phyloP scores from a whole-genome alignment of 805 yeast genomes.

The Phaffomyces antillensis region DNA sequence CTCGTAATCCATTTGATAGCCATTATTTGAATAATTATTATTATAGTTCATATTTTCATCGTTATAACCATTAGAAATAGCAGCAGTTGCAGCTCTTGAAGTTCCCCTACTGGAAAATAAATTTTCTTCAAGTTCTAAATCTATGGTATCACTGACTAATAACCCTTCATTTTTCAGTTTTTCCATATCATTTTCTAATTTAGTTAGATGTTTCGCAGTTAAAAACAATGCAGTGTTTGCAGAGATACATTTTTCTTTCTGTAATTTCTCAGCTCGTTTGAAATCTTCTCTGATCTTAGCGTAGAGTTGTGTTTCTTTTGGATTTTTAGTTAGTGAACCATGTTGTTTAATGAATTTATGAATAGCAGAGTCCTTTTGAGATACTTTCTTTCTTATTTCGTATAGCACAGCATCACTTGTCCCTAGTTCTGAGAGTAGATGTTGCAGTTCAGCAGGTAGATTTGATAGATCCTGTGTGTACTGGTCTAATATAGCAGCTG shows the following conservation, averaged over 20 bases:
- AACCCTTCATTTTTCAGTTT: slow-evolving; percentile 77
- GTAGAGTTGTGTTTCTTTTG: slow-evolving; percentile 66
- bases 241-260: slow-evolving; percentile 68
- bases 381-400: slow-evolving; percentile 60
- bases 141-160: slow-evolving; percentile 43
- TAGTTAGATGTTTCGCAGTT: slow-evolving; percentile 65
- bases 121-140: slow-evolving; percentile 25
- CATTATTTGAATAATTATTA: too few relatives aligned
- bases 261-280: slow-evolving; percentile 50
- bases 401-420: slow-evolving; percentile 58
- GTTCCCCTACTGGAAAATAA: slow-evolving; percentile 25
- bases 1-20: not conserved
- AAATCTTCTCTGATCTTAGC: slow-evolving; percentile 65
- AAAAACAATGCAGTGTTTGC: slow-evolving; percentile 81
- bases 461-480: slow-evolving; percentile 70
- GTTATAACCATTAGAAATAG: not conserved
- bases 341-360: slow-evolving; percentile 77
- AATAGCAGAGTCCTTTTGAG: slow-evolving; percentile 67
- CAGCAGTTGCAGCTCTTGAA: slow-evolving; percentile 25
- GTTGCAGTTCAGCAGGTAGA: slow-evolving; percentile 80
- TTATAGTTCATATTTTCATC: not conserved
- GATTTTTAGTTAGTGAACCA: slow-evolving; percentile 75
- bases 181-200: slow-evolving; percentile 69
- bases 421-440: slow-evolving; percentile 70
- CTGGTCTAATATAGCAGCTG: slow-evolving; percentile 76